phyloP scores from a whole-genome alignment of 352 stramenopile genomes.

The Pythium vanterpoolii region DNA sequence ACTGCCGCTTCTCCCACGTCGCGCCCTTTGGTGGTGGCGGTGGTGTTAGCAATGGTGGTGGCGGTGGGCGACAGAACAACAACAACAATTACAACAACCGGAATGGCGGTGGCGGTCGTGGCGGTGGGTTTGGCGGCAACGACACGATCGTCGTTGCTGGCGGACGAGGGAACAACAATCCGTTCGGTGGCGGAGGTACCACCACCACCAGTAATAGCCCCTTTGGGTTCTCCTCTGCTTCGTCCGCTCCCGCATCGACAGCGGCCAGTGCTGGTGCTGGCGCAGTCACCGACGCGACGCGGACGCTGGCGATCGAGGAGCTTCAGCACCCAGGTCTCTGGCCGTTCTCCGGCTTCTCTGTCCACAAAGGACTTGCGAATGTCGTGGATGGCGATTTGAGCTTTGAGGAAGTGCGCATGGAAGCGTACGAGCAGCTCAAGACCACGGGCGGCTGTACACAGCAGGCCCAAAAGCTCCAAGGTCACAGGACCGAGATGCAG shows the following conservation, averaged over 20 bases:
- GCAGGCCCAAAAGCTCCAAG: constrained; percentile 39
- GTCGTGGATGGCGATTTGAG: constrained; percentile 59
- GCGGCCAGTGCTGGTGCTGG: constrained; percentile 22
- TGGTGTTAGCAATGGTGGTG: neutral
- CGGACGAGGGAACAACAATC: constrained; percentile 10
- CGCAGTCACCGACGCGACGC: constrained; percentile 37
- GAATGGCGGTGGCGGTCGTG: no score
- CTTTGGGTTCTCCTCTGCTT: constrained; percentile 1
- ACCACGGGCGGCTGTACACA: constrained; percentile 35
- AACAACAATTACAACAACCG: constrained; percentile 11
- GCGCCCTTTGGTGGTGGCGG: constrained; percentile 18
- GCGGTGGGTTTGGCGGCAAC: constrained; percentile 13
- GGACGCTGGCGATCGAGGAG: constrained; percentile 54
- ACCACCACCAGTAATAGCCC: neutral
- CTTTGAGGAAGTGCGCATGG: constrained; percentile 55
- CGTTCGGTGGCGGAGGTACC: constrained; percentile 3
- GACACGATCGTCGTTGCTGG: constrained; percentile 14
- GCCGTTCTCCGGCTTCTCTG: constrained; percentile 60
- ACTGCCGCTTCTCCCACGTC: constrained; percentile 64
- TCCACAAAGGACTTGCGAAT: constrained; percentile 61
- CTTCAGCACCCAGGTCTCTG: constrained; percentile 46
- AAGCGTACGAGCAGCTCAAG: constrained; percentile 62
- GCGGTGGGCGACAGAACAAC: constrained; percentile 8
- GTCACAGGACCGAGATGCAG: constrained; percentile 42
- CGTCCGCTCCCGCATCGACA: neutral